phyloP scores from a whole-genome alignment of 352 stramenopile genomes.

The Phytophthora meadii region DNA sequence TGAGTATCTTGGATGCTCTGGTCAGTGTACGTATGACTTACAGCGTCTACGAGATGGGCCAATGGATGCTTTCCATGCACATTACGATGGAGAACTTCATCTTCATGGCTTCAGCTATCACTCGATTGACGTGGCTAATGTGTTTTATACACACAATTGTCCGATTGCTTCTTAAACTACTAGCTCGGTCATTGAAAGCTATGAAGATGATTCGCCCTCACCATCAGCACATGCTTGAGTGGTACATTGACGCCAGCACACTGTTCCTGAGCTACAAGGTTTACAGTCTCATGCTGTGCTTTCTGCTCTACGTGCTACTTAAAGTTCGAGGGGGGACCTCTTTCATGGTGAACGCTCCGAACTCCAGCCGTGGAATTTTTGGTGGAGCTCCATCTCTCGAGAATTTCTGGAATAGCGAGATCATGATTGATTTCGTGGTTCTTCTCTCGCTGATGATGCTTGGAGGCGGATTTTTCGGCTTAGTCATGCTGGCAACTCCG shows the following conservation, averaged over 20 bases:
- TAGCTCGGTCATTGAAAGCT: conserved; percentile 33
- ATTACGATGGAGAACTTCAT: conserved; percentile 62
- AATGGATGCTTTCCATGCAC: conserved; percentile 65
- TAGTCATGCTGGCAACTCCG: conserved; percentile 43
- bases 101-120: conserved; percentile 58
- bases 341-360: conserved; percentile 49
- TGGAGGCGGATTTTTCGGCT: conserved; percentile 30
- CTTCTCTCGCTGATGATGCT: conserved; percentile 46
- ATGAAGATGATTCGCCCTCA: conserved; percentile 41
- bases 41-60: conserved; percentile 50
- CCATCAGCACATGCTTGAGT: conserved; percentile 46
- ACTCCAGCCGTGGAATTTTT: conserved; percentile 44
- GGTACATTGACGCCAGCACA: conserved; percentile 53
- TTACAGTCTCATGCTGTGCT: conserved; percentile 61
- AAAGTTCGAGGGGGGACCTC: conserved; percentile 39
- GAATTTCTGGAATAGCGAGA: conserved; percentile 61
- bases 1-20: conserved; percentile 63
- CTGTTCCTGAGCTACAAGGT: conserved; percentile 70
- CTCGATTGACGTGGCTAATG: conserved; percentile 66
- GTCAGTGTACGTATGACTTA: conserved; percentile 56
- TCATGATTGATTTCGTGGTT: conserved; percentile 57
- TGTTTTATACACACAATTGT: conserved; percentile 53
- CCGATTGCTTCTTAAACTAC: conserved; percentile 40
- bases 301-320: conserved; percentile 51
- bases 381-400: conserved; percentile 45